Base-by-base conservation (phyloP, 495 filamentous ascomycete species). In the Pyronema omphalodes region DNA sequence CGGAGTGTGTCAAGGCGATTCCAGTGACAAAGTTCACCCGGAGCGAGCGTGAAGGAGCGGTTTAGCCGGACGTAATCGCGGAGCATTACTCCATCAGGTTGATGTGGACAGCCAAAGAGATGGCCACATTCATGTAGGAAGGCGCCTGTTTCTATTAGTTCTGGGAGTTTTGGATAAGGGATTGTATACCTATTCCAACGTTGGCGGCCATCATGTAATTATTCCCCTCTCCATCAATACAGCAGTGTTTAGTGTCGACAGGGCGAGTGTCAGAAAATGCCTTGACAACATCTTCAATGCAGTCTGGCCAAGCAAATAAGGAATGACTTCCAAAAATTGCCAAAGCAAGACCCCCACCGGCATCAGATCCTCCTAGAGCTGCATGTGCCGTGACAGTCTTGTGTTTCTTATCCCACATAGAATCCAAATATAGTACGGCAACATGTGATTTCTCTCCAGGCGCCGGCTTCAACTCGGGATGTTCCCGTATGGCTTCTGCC, bases 191-290 rank as follows among this genome's bases (percentile, higher is more conserved):
- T 58, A 94, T 93, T 44, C 88, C 87, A 55, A 94, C 76, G 60
- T 88, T 89, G 7, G 86, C 86, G 14, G 87, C 78, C 63, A 94
- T 88, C 87, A 87, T 94, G 54, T 80, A 91, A 53, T 82, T 93
- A 9, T 86, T 86, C 18, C 79, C 78, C 44, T 93, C 83, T 9
- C 8, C 35, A 64, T 93, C 88, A 60, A 94, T 93, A 5, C 80
- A 83, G 45, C 93, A 80, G 58, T 76, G 78, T 37, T 76, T 76
- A 6, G 82, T 88, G 62, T 94, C 85, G 4, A 88, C 93, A 19
- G 80, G 76, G 9, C 87, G 93, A 63, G 86, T 91, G 71, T 95
- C 87, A 0, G 74, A 77, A 60, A 95, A 93, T 6, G 87, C 82
- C 14, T 83, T 80, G 18, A 86, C 81, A 3, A 93, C 81, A 54